A percentile compares a stretch with the other conserved stretches of the same genome.
Conservation (phyloP, 2,329 filamentous ascomycete genomes). For the Aspergillus glaucus region DNA sequence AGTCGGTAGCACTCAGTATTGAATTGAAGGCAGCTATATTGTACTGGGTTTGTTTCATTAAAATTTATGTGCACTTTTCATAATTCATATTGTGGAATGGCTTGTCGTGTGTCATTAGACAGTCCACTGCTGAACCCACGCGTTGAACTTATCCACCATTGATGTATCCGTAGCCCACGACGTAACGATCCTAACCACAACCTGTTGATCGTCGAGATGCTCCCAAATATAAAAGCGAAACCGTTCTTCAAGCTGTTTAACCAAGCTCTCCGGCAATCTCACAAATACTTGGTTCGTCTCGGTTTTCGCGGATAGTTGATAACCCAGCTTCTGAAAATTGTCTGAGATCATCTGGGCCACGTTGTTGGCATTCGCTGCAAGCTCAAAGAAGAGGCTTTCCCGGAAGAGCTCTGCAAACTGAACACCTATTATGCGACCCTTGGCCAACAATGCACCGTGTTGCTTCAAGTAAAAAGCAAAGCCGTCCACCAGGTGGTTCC, state of each 20-base stretch:
- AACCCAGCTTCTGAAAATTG: constrained; percentile 40
- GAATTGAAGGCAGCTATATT: too few species aligned
- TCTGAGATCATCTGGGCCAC: constrained; percentile 41
- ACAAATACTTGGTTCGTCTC: constrained; percentile 51
- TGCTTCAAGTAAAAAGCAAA: constrained; percentile 50
- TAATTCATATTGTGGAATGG: too few species aligned
- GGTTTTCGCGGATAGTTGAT: constrained; percentile 38
- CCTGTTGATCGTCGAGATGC: constrained; percentile 31
- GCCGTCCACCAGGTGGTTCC: constrained; percentile 39
- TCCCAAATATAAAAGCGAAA: constrained; percentile 49
- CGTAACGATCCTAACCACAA: constrained; percentile 43
- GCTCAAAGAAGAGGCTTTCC: constrained; percentile 41
- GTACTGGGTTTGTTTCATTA: background rate
- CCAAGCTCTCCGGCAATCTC: constrained; percentile 34
- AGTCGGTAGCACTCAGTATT: too few species aligned
- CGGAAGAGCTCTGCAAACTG: constrained; percentile 48
- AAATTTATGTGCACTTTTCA: background rate
- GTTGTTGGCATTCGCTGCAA: constrained; percentile 41
- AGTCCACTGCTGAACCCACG: constrained; percentile 23
- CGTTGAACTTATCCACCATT: constrained; percentile 36
- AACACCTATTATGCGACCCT: constrained; percentile 44
- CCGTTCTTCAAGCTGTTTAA: constrained; percentile 36
- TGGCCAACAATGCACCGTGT: constrained; percentile 46
- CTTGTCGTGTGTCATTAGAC: background rate
- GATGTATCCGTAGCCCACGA: constrained; percentile 46